Evolutionary conservation across 345 rosid genomes (phyloP).

Genomic region (Dimocarpus longan): DNA sequence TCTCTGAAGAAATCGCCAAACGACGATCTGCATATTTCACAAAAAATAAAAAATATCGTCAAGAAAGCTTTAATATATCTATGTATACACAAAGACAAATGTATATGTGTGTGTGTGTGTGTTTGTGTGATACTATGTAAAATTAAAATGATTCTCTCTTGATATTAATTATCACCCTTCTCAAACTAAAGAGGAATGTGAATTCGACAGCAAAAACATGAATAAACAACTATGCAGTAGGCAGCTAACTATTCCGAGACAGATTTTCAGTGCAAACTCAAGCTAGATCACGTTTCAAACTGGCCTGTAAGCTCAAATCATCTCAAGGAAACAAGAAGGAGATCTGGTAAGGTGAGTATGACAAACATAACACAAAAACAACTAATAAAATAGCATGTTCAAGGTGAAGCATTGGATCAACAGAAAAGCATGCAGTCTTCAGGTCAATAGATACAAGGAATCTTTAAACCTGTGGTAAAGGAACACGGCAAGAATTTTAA

Average conservation of each 20-base stretch:
- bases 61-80: constrained; percentile 17
- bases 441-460: too few species aligned
- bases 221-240: constrained; percentile 2
- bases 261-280: constrained; percentile 6
- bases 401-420: too few species aligned
- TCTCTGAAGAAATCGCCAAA: constrained; percentile 78
- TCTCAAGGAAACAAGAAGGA: too few species aligned
- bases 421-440: too few species aligned
- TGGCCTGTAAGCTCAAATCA: too few species aligned
- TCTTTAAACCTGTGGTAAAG: too few species aligned
- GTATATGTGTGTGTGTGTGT: too few species aligned
- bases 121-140: neutral
- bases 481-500: too few species aligned
- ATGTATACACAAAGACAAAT: neutral
- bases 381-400: too few species aligned
- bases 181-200: neutral
- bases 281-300: neutral
- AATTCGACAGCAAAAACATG: neutral
- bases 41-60: constrained; percentile 7
- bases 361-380: too few species aligned
- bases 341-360: too few species aligned
- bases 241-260: neutral
- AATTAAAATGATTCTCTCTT: neutral
- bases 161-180: neutral
- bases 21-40: constrained; percentile 60